phyloP scores from a whole-genome alignment of 1,284 basidiomycete species.

The Microbotryum scabiosae region DNA sequence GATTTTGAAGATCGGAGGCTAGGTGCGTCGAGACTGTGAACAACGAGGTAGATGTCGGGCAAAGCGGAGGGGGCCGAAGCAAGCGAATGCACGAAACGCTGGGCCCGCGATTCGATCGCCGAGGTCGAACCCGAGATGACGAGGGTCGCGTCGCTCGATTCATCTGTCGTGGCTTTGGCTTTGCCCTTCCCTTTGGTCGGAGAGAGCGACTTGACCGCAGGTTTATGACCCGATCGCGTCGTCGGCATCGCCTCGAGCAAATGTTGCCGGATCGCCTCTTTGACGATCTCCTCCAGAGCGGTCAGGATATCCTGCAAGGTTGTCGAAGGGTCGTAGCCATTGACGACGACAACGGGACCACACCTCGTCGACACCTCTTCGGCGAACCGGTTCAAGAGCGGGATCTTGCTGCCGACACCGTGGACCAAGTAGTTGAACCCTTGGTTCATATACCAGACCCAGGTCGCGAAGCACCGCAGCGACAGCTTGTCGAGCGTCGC shows the following conservation, averaged over 20 bases:
- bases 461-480: slow-evolving; percentile 52
- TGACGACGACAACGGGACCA: slow-evolving; percentile 68
- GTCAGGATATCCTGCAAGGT: slow-evolving; percentile 60
- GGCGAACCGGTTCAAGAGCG: slow-evolving; percentile 64
- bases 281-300: slow-evolving; percentile 49
- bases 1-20: slow-evolving; percentile 56
- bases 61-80: not conserved
- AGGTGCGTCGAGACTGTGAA: slow-evolving; percentile 79
- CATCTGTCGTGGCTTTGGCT: slow-evolving; percentile 15
- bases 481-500: slow-evolving; percentile 38
- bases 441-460: slow-evolving; percentile 59
- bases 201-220: not conserved
- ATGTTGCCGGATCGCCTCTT: not conserved
- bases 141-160: slow-evolving; percentile 19
- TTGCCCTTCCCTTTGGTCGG: not conserved
- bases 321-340: slow-evolving; percentile 66
- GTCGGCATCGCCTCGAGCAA: not conserved
- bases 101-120: slow-evolving; percentile 30
- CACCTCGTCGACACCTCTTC: slow-evolving; percentile 33
- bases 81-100: slow-evolving; percentile 16
- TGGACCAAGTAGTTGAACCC: slow-evolving; percentile 81
- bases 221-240: too few species aligned
- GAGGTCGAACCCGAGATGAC: slow-evolving; percentile 12
- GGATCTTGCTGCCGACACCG: slow-evolving; percentile 76
- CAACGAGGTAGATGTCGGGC: slow-evolving; percentile 57